Percentiles rank a stretch among this genome's conserved stretches.
Evolutionary conservation across 129 eudicot species (phyloP).

Genomic region (Flaveria robusta): DNA sequence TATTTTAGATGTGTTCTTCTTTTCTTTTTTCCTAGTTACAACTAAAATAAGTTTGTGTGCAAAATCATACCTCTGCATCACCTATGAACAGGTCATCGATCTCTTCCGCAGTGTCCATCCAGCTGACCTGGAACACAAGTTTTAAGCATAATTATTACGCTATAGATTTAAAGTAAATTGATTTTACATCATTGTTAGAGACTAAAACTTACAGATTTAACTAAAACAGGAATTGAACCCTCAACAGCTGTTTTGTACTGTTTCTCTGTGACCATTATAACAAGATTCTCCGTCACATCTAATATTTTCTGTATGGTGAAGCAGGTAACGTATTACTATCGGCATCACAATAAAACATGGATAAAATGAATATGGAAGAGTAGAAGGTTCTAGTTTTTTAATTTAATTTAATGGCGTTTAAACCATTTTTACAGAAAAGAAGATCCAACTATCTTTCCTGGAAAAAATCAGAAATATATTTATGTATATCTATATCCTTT

Average conservation of each 20-base stretch:
- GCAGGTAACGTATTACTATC: slow-evolving; percentile 22
- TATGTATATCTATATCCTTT: no score
- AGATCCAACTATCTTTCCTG: not conserved
- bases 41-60: slow-evolving; percentile 19
- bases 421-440: not conserved
- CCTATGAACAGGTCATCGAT: slow-evolving; percentile 49
- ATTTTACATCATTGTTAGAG: slow-evolving; percentile 10
- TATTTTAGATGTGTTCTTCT: not conserved
- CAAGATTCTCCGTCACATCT: slow-evolving; percentile 44
- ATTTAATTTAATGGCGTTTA: not conserved
- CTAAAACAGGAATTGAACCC: slow-evolving; percentile 67
- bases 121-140: slow-evolving; percentile 32
- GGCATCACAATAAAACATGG: slow-evolving; percentile 32
- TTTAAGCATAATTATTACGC: slow-evolving; percentile 8
- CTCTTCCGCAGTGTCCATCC: slow-evolving; percentile 53
- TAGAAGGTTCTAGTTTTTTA: not conserved
- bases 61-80: slow-evolving; percentile 47
- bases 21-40: not conserved
- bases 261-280: slow-evolving; percentile 49
- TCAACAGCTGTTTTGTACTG: slow-evolving; percentile 49
- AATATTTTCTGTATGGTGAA: slow-evolving; percentile 46
- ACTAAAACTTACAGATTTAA: slow-evolving; percentile 50
- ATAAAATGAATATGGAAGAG: slow-evolving; percentile 27
- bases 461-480: not conserved
- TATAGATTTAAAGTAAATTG: slow-evolving; percentile 10